phyloP scores from a whole-genome alignment of 1,284 basidiomycete species.

The Sanguinoderma infundibulare region DNA sequence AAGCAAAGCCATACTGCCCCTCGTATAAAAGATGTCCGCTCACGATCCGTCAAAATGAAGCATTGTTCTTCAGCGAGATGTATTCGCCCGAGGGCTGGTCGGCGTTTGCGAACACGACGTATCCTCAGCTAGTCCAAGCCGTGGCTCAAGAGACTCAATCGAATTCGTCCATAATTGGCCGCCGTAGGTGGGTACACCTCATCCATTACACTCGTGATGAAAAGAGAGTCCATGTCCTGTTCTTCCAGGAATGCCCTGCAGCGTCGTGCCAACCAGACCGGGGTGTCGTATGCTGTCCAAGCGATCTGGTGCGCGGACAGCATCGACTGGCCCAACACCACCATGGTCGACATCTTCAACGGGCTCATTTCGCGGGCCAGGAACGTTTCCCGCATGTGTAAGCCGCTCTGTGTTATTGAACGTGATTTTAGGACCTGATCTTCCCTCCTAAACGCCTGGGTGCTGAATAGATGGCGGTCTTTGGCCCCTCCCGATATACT shows the following conservation, averaged over 20 bases:
- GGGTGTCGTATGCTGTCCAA: not conserved
- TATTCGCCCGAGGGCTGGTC: not conserved
- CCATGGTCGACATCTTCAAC: conserved; percentile 22
- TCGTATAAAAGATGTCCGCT: too few relatives aligned
- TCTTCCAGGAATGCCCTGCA: not conserved
- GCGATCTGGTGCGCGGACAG: conserved; percentile 26
- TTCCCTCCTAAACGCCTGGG: too few relatives aligned
- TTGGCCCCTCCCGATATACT: conserved; percentile 11
- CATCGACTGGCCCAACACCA: conserved; percentile 20
- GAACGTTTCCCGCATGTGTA: conserved; percentile 21
- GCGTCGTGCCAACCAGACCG: not conserved
- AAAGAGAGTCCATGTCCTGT: too few relatives aligned
- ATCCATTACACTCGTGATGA: not conserved
- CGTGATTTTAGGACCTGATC: not conserved
- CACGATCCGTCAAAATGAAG: too few relatives aligned
- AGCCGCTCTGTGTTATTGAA: not conserved
- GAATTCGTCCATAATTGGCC: not conserved
- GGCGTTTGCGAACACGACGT: conserved; percentile 4
- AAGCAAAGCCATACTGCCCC: too few relatives aligned
- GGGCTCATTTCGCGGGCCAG: conserved; percentile 13
- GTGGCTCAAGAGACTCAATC: not conserved
- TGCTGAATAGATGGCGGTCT: conserved; percentile 6
- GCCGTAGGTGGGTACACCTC: too few relatives aligned
- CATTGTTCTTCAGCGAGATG: not conserved
- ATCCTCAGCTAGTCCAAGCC: conserved; percentile 1